A percentile compares a stretch with the other conserved stretches of the same genome.
Evolutionary conservation across 2,329 filamentous ascomycete genomes (phyloP).

Genomic region (Achaetomium macrosporum): DNA sequence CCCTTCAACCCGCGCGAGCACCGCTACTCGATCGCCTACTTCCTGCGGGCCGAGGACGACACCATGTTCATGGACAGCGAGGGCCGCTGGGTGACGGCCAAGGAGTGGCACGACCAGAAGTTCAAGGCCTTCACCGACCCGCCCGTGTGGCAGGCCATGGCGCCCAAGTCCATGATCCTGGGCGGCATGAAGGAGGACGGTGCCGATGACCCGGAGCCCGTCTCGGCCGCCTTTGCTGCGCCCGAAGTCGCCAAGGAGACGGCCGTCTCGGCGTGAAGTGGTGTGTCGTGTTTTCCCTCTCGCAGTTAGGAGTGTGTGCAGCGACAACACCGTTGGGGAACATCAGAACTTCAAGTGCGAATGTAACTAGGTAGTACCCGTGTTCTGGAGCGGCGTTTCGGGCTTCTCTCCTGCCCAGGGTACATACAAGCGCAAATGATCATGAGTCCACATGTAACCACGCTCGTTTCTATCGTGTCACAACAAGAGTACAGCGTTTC

Average conservation of each 20-base stretch:
- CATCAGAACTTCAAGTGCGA: no score
- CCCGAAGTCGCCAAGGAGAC: not conserved
- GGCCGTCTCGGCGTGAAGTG: not conserved
- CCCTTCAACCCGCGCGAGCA: conserved; percentile 47
- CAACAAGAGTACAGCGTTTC: no score
- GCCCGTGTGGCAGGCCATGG: conserved; percentile 41
- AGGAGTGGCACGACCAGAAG: conserved; percentile 51
- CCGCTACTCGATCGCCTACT: conserved; percentile 55
- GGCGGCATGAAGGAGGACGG: conserved; percentile 43
- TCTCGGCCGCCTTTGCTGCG: conserved; percentile 1
- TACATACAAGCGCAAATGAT: no score
- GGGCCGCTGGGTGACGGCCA: conserved; percentile 47
- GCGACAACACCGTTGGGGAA: no score
- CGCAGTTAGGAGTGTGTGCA: no score
- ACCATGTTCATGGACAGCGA: conserved; percentile 50
- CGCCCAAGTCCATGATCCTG: conserved; percentile 43
- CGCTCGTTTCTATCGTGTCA: no score
- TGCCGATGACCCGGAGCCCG: conserved; percentile 16
- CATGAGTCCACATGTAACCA: no score
- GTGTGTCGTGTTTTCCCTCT: no score
- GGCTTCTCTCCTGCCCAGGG: no score
- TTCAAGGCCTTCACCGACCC: conserved; percentile 44
- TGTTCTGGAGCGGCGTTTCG: no score
- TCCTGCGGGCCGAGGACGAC: conserved; percentile 51
- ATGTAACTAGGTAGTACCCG: no score